A percentile compares a stretch with the other conserved stretches of the same genome.
Conservation (phyloP, 2,329 filamentous ascomycete species). For the Monilinia fructigena region DNA sequence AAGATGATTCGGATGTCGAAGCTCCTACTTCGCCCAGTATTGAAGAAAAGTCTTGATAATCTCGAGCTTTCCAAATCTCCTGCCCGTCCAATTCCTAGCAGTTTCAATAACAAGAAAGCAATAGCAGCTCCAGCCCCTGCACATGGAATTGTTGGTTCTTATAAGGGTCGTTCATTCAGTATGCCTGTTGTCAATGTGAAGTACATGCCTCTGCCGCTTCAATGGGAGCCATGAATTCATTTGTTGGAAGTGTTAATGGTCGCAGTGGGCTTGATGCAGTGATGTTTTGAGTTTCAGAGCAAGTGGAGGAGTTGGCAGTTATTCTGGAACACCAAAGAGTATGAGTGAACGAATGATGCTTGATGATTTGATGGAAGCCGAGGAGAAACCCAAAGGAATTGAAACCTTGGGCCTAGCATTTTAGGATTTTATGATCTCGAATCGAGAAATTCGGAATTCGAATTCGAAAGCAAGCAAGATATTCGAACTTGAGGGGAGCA, state of each 20-base stretch:
- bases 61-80: conserved; percentile 25
- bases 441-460: background rate
- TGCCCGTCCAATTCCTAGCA: background rate
- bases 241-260: conserved; percentile 51
- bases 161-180: conserved; percentile 51
- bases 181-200: conserved; percentile 52
- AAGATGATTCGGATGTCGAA: conserved; percentile 22
- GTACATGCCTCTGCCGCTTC: conserved; percentile 50
- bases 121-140: conserved; percentile 11
- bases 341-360: conserved; percentile 39
- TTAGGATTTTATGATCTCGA: background rate
- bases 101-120: conserved; percentile 10
- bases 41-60: conserved; percentile 16
- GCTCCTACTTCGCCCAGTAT: conserved; percentile 3
- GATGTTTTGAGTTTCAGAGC: conserved; percentile 33
- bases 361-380: conserved; percentile 36
- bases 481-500: background rate
- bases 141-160: conserved; percentile 48
- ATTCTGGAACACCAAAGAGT: conserved; percentile 34
- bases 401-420: background rate
- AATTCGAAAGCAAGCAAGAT: background rate
- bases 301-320: conserved; percentile 32
- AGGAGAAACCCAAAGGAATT: conserved; percentile 16
- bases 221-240: conserved; percentile 50
- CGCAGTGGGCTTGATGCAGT: conserved; percentile 37